A percentile compares a stretch with the other conserved stretches of the same genome.
These are phyloP conservation scores for Vitis labrusca DNA, from an alignment of 164 flowering plant species.

Conservation along the genomic window DNA sequence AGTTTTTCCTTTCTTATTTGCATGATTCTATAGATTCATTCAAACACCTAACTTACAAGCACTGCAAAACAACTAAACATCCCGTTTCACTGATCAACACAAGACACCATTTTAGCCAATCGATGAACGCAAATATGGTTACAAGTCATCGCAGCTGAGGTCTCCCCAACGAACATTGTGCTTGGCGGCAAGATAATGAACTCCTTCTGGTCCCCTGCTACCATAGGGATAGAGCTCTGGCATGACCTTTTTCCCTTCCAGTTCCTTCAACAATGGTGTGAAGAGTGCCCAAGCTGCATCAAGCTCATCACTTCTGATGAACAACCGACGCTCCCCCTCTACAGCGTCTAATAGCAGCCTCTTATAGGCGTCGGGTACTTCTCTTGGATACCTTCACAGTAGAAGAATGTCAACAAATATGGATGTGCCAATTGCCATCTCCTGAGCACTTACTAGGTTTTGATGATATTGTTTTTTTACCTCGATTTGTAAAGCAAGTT, in stretches of 20 bases:
- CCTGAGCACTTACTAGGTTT: too few relatives aligned
- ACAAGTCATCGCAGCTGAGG: constrained; percentile 8
- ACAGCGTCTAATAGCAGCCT: constrained; percentile 65
- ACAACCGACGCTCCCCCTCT: constrained; percentile 64
- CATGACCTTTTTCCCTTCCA: constrained; percentile 51
- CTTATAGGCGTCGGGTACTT: constrained; percentile 67
- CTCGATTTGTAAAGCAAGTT: constrained; percentile 60
- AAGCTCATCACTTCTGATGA: constrained; percentile 76
- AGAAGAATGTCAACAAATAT: neutral
- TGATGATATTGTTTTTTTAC: constrained; percentile 20
- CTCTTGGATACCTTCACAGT: constrained; percentile 45
- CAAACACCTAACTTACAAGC: too few relatives aligned
- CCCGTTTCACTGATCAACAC: too few relatives aligned
- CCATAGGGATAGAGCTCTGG: constrained; percentile 66
- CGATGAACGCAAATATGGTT: too few relatives aligned
- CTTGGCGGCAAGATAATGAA: constrained; percentile 63
- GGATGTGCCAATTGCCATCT: too few relatives aligned
- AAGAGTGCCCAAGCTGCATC: constrained; percentile 75
- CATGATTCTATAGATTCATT: too few relatives aligned
- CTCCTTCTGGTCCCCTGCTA: constrained; percentile 66
- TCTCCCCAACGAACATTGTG: constrained; percentile 67
- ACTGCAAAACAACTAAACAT: too few relatives aligned
- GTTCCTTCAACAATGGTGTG: constrained; percentile 63
- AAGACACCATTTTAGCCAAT: too few relatives aligned
- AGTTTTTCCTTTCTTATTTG: too few relatives aligned